A percentile compares a stretch with the other conserved stretches of the same genome.
Conservation (phyloP, 495 filamentous ascomycete species). For the Hypoxylon subgilvum region DNA sequence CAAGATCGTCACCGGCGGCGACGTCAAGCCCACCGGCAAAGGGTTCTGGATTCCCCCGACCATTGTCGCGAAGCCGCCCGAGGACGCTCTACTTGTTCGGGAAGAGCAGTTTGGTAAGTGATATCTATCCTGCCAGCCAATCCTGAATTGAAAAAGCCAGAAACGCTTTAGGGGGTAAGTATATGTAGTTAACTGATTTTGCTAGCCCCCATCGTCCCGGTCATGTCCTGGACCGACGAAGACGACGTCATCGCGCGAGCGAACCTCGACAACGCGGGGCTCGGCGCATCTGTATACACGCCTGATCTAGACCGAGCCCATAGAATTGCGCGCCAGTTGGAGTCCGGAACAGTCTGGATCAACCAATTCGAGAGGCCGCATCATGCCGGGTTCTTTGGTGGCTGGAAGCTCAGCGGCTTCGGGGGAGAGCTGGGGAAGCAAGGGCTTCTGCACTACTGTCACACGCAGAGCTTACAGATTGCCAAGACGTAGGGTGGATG, state of each 20-base stretch:
- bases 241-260: conserved; percentile 63
- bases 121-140: not conserved
- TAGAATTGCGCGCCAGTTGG: conserved; percentile 56
- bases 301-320: conserved; percentile 57
- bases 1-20: conserved; percentile 50
- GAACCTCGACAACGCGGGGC: conserved; percentile 61
- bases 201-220: conserved; percentile 60
- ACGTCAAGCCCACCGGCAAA: conserved; percentile 40
- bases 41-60: conserved; percentile 57
- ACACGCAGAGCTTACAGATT: conserved; percentile 59
- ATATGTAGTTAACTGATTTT: not conserved
- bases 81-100: conserved; percentile 49
- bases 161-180: not conserved
- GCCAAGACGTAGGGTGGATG: conserved; percentile 28
- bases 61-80: conserved; percentile 57
- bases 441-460: conserved; percentile 65
- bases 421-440: conserved; percentile 67
- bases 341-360: conserved; percentile 65
- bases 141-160: not conserved
- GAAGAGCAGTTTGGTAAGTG: conserved; percentile 59
- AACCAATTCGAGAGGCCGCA: conserved; percentile 58
- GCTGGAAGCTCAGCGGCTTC: conserved; percentile 70
- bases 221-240: conserved; percentile 62
- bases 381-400: conserved; percentile 64
- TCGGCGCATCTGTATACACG: conserved; percentile 66